Percentiles rank a stretch among this genome's conserved stretches.
These are phyloP conservation scores for Musa beccarii DNA, from an alignment of 176 grass and related monocot species.

Conservation along the genomic window DNA sequence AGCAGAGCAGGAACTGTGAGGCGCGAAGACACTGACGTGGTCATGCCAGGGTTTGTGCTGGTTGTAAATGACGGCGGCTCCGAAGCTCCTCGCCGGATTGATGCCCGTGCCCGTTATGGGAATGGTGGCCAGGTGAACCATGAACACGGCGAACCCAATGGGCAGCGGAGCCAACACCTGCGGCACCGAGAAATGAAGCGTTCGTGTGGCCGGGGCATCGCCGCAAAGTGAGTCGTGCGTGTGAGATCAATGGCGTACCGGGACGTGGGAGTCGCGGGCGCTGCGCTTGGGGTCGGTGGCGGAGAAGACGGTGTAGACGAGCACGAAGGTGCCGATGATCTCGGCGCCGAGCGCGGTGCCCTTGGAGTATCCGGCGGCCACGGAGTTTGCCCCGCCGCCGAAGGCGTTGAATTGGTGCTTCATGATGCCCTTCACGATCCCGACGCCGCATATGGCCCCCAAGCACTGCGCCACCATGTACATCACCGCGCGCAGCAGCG, in stretches of 20 bases:
- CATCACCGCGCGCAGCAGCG: slow-evolving; percentile 39
- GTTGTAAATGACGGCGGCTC: slow-evolving; percentile 64
- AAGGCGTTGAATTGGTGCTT: slow-evolving; percentile 26
- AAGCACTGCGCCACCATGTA: slow-evolving; percentile 82
- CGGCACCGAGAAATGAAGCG: not conserved
- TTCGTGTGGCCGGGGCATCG: too few species aligned
- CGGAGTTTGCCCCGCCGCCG: slow-evolving; percentile 63
- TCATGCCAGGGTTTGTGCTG: slow-evolving; percentile 43
- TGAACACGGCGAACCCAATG: slow-evolving; percentile 80
- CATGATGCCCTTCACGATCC: slow-evolving; percentile 63
- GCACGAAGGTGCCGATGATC: slow-evolving; percentile 74
- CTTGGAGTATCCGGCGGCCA: slow-evolving; percentile 24
- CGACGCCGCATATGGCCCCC: slow-evolving; percentile 67
- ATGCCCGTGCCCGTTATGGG: slow-evolving; percentile 88
- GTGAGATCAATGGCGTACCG: slow-evolving; percentile 3
- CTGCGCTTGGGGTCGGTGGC: slow-evolving; percentile 86
- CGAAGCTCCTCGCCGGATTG: slow-evolving; percentile 85
- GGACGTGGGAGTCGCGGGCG: slow-evolving; percentile 75
- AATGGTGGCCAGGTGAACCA: slow-evolving; percentile 81
- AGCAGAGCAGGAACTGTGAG: not conserved
- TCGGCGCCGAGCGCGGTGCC: slow-evolving; percentile 44
- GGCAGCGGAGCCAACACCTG: slow-evolving; percentile 70
- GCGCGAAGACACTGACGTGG: slow-evolving; percentile 30
- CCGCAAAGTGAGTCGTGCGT: too few species aligned
- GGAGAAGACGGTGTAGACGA: slow-evolving; percentile 72